Conservation (phyloP, 2,329 filamentous ascomycete genomes). For the Aspergillus ustus region DNA sequence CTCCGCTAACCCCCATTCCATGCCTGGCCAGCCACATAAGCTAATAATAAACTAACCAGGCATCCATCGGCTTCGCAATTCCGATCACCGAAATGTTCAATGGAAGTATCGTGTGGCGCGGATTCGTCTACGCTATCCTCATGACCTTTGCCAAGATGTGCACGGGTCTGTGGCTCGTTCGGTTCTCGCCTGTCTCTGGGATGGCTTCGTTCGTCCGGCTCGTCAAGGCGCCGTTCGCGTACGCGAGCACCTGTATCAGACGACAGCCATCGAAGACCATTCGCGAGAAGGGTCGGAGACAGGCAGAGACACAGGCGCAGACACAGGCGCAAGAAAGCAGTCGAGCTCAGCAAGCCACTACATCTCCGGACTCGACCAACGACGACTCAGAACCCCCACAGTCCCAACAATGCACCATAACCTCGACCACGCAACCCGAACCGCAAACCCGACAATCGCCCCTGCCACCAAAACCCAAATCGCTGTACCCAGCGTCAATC, state of each 20-base stretch:
- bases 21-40: too few relatives aligned
- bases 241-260: slow-evolving; percentile 14
- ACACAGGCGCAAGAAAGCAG: background rate
- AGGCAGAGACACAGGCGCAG: background rate
- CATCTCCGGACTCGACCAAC: background rate
- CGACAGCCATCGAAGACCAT: background rate
- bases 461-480: slow-evolving; percentile 56
- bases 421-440: background rate
- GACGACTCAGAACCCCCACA: background rate
- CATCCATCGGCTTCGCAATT: slow-evolving; percentile 76
- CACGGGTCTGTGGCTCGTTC: slow-evolving; percentile 64
- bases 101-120: slow-evolving; percentile 69
- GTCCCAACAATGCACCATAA: background rate
- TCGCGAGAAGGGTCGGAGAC: slow-evolving; percentile 1
- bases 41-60: slow-evolving; percentile 24
- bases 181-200: slow-evolving; percentile 32
- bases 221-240: slow-evolving; percentile 12
- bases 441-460: background rate
- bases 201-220: slow-evolving; percentile 8
- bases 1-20: background rate
- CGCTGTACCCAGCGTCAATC: slow-evolving; percentile 69
- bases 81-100: slow-evolving; percentile 73
- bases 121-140: slow-evolving; percentile 71
- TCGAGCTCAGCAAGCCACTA: background rate
- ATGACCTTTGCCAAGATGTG: slow-evolving; percentile 69